These are phyloP conservation scores for Paradendryphiella salina DNA, from an alignment of 2,329 filamentous ascomycete species.

Conservation along the genomic window DNA sequence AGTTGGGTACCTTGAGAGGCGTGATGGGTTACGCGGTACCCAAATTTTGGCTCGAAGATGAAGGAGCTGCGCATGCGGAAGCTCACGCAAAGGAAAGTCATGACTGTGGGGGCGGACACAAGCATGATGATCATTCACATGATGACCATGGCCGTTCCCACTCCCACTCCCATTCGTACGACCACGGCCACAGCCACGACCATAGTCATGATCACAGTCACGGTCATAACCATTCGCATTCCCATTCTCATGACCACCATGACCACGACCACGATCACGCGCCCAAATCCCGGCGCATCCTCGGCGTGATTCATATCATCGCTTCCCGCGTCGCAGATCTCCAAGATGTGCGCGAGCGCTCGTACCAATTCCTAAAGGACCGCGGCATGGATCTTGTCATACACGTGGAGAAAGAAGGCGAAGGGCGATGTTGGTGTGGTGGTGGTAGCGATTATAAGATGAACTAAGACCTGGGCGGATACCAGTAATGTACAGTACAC, in stretches of 20 bases:
- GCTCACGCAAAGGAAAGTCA: constrained; percentile 49
- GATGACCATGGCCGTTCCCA: constrained; percentile 20
- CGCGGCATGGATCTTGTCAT: constrained; percentile 80
- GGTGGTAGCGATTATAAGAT: constrained; percentile 43
- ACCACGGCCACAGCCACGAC: constrained; percentile 43
- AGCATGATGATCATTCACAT: constrained; percentile 33
- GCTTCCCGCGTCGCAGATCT: constrained; percentile 71
- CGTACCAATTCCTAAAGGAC: constrained; percentile 68
- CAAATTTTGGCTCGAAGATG: constrained; percentile 89
- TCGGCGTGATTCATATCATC: constrained; percentile 85
- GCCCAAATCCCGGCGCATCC: constrained; percentile 55
- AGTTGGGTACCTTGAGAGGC: constrained; percentile 78
- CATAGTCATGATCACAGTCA: constrained; percentile 1
- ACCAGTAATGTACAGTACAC: too few relatives aligned
- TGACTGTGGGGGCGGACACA: constrained; percentile 30
- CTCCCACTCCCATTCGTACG: constrained; percentile 33
- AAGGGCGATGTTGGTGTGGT: constrained; percentile 66
- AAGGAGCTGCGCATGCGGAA: constrained; percentile 48
- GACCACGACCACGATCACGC: constrained; percentile 44
- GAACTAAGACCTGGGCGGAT: neutral
- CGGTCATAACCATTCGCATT: constrained; percentile 6
- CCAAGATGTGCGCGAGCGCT: constrained; percentile 82
- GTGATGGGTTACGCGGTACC: constrained; percentile 85
- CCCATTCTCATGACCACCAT: constrained; percentile 27
- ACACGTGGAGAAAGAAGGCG: constrained; percentile 85